phyloP scores from a whole-genome alignment of 176 grass and related monocot species.

The Typha latifolia region DNA sequence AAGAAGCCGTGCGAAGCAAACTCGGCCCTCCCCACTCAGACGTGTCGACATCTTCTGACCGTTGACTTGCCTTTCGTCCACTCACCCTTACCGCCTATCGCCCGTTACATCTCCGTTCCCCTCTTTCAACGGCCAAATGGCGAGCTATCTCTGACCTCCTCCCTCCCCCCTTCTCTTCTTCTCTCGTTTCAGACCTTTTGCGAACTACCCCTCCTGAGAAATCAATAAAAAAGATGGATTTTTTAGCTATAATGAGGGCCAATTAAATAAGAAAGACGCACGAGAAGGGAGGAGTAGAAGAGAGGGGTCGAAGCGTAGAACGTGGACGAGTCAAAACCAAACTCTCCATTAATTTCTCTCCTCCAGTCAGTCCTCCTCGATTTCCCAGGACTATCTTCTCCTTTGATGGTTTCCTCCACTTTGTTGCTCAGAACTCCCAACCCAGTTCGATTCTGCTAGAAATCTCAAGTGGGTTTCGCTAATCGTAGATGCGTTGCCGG shows the following conservation, averaged over 20 bases:
- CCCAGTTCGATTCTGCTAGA: not conserved
- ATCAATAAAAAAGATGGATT: not conserved
- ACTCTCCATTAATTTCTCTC: slow-evolving; percentile 26
- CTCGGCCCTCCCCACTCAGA: not conserved
- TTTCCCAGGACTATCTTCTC: slow-evolving; percentile 10
- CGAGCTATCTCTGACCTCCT: not conserved
- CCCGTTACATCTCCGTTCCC: not conserved
- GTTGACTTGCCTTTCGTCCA: not conserved
- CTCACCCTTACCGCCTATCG: not conserved
- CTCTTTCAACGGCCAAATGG: not conserved
- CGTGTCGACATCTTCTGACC: not conserved
- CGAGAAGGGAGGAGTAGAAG: slow-evolving; percentile 24
- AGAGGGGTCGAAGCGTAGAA: not conserved
- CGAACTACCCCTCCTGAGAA: not conserved
- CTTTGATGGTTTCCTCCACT: not conserved
- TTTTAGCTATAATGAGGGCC: not conserved
- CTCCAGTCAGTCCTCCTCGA: slow-evolving; percentile 24
- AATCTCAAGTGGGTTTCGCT: slow-evolving; percentile 7
- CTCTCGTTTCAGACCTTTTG: not conserved
- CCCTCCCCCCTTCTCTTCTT: not conserved
- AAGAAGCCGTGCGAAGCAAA: not conserved
- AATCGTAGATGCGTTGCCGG: slow-evolving; percentile 23
- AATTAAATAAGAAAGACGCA: slow-evolving; percentile 6
- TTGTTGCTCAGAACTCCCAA: not conserved
- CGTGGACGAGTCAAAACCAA: slow-evolving; percentile 53